Evolutionary conservation across 2,329 filamentous ascomycete species (phyloP).

Genomic region (Rosellinia necatrix): DNA sequence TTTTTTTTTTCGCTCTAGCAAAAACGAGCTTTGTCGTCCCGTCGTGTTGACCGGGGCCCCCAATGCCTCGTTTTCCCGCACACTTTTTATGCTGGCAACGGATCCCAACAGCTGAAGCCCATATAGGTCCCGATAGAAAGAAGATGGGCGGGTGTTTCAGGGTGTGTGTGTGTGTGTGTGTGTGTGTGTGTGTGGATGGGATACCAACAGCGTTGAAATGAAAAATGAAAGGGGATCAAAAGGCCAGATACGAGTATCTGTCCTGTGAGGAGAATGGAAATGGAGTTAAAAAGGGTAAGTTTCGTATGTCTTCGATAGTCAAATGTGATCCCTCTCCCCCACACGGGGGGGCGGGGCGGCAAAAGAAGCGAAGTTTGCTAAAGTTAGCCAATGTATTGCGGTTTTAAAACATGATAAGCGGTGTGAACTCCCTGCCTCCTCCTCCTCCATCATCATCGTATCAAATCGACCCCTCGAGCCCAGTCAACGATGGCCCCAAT

Average conservation of each 20-base stretch:
- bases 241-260: constrained; percentile 2
- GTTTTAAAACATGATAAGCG: neutral
- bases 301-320: constrained; percentile 8
- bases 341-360: constrained; percentile 2
- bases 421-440: neutral
- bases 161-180: no score
- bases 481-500: no score
- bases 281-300: constrained; percentile 5
- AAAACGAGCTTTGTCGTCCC: no score
- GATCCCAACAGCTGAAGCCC: neutral
- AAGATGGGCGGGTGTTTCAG: neutral
- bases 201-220: neutral
- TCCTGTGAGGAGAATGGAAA: constrained; percentile 4
- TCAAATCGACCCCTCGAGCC: neutral
- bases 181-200: neutral
- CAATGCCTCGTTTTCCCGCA: no score
- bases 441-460: neutral
- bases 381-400: neutral
- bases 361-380: constrained; percentile 17
- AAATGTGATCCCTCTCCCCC: no score
- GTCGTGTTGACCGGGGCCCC: no score
- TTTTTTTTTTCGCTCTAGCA: no score
- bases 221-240: neutral
- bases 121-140: neutral
- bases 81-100: no score